phyloP scores from a whole-genome alignment of 2,329 filamentous ascomycete genomes.

The Basipetospora chlamydospora region DNA sequence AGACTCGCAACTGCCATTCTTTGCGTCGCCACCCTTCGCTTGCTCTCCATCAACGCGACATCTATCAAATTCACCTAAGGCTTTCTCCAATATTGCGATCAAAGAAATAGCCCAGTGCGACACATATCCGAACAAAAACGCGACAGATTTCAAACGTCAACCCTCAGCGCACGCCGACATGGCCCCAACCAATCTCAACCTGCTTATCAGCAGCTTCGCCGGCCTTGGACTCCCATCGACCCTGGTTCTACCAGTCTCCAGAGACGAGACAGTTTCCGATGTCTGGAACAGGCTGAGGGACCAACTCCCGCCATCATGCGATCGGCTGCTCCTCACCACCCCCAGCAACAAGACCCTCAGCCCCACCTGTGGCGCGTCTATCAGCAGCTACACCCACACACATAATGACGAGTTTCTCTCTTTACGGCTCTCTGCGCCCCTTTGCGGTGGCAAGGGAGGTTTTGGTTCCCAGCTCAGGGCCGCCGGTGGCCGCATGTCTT shows the following conservation, averaged over 20 bases:
- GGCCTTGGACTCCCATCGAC: conserved; percentile 75
- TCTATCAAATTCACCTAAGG: too few species aligned
- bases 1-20: too few species aligned
- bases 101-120: too few species aligned
- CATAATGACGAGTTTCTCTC: conserved; percentile 57
- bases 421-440: conserved; percentile 61
- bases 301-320: conserved; percentile 37
- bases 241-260: conserved; percentile 57
- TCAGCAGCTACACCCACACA: conserved; percentile 47
- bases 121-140: neutral
- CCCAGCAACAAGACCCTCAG: conserved; percentile 59
- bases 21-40: too few species aligned
- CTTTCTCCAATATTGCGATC: too few species aligned
- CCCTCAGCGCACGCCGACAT: conserved; percentile 30
- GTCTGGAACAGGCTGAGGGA: conserved; percentile 48
- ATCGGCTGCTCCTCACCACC: conserved; percentile 66
- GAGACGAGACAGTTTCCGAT: conserved; percentile 50
- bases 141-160: too few species aligned
- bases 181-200: conserved; percentile 50
- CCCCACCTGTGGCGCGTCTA: conserved; percentile 32
- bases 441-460: conserved; percentile 91
- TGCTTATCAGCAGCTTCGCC: conserved; percentile 72
- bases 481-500: conserved; percentile 95
- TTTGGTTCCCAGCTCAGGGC: conserved; percentile 96
- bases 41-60: too few species aligned